These are phyloP conservation scores for Nannizziopsis barbatae DNA, from an alignment of 2,329 filamentous ascomycete genomes.

Conservation along the genomic window DNA sequence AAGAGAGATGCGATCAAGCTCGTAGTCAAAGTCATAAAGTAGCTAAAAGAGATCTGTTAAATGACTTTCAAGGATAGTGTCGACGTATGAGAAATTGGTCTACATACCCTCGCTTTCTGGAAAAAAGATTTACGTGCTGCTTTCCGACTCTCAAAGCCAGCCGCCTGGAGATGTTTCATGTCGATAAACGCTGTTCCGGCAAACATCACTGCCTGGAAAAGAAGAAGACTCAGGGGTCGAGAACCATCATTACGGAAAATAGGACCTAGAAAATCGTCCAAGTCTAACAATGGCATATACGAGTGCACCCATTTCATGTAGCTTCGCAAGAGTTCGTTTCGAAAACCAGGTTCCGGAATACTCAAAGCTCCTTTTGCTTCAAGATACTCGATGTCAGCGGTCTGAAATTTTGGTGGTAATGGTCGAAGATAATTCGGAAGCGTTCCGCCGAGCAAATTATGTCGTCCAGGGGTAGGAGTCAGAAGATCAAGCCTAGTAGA, in stretches of 20 bases:
- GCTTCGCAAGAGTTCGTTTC: slow-evolving; percentile 68
- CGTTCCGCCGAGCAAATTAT: slow-evolving; percentile 29
- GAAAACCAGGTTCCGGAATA: slow-evolving; percentile 57
- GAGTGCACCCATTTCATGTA: slow-evolving; percentile 88
- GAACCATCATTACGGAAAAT: slow-evolving; percentile 58
- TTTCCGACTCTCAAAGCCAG: slow-evolving; percentile 67
- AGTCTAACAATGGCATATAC: slow-evolving; percentile 77
- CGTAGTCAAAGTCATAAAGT: slow-evolving; percentile 91
- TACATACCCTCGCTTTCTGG: slow-evolving; percentile 66
- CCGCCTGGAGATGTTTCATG: slow-evolving; percentile 60
- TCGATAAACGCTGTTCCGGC: slow-evolving; percentile 81
- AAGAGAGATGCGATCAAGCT: slow-evolving; percentile 75
- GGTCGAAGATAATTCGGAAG: slow-evolving; percentile 65
- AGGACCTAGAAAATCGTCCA: slow-evolving; percentile 47
- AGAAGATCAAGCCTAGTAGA: slow-evolving; percentile 22
- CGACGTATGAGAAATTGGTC: slow-evolving; percentile 6
- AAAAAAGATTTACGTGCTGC: slow-evolving; percentile 81
- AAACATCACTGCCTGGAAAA: slow-evolving; percentile 95
- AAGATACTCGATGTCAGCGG: slow-evolving; percentile 74
- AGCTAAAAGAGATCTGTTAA: slow-evolving; percentile 41
- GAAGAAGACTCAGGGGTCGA: slow-evolving; percentile 64
- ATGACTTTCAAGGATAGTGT: not conserved
- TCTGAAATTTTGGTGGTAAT: slow-evolving; percentile 62
- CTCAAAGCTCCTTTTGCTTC: slow-evolving; percentile 72
- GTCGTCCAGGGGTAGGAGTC: slow-evolving; percentile 14